A percentile compares a stretch with the other conserved stretches of the same genome.
Conservation (phyloP, 129 eudicot species). For the Artemisia tridentata region DNA sequence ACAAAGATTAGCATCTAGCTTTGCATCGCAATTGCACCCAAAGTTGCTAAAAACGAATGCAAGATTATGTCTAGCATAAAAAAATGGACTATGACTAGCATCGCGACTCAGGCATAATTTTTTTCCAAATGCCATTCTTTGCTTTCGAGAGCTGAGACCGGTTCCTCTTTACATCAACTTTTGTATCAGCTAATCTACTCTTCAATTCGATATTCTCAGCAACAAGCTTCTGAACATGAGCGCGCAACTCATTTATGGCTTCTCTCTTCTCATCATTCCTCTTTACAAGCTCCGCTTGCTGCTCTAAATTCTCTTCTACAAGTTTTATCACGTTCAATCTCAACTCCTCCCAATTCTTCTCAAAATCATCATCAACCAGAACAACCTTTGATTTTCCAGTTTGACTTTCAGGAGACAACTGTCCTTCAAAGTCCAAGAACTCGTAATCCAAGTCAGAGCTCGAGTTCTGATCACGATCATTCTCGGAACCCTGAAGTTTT, state of each 20-base stretch:
- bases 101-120: conserved; percentile 12
- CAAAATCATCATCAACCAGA: conserved; percentile 14
- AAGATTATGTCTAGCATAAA: background rate
- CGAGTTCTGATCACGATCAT: conserved; percentile 10
- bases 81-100: background rate
- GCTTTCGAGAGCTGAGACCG: conserved; percentile 19
- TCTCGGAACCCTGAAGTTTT: conserved; percentile 3
- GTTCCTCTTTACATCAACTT: conserved; percentile 13
- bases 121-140: conserved; percentile 20
- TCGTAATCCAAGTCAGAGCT: background rate
- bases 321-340: conserved; percentile 8
- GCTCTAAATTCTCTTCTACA: conserved; percentile 33
- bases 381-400: background rate
- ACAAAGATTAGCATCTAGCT: background rate
- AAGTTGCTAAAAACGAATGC: background rate
- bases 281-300: conserved; percentile 40
- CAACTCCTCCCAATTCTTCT: conserved; percentile 17
- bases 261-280: conserved; percentile 27
- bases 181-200: conserved; percentile 7
- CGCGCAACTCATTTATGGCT: conserved; percentile 19
- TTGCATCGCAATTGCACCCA: conserved; percentile 1
- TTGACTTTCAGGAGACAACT: background rate
- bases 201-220: conserved; percentile 33
- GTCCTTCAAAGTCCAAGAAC: background rate
- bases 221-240: conserved; percentile 18